Percentiles rank a stretch among this genome's conserved stretches.
phyloP scores from a whole-genome alignment of 139 green algal genomes.

The Edaphochlamys debaryana region DNA sequence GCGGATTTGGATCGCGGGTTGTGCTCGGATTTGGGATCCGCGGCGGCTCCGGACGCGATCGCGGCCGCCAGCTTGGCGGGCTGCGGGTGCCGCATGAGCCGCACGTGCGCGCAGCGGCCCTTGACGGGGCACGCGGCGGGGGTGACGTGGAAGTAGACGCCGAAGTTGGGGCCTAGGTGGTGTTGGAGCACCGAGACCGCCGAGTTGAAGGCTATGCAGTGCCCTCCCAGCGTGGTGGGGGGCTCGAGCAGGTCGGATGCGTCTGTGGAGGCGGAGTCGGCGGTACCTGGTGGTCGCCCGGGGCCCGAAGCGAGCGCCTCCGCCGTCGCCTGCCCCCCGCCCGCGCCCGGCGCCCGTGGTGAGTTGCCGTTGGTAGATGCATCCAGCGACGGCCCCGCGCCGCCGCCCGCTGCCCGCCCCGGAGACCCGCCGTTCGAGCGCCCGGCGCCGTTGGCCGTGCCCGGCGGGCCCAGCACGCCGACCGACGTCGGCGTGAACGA shows the following conservation, averaged over 20 bases:
- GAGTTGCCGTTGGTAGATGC: too few relatives aligned
- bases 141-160: conserved; percentile 34
- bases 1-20: not conserved
- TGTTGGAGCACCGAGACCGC: conserved; percentile 9
- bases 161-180: conserved; percentile 33
- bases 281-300: conserved; percentile 7
- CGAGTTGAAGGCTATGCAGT: conserved; percentile 19
- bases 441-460: too few relatives aligned
- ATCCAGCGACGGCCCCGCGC: too few relatives aligned
- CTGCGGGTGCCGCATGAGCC: conserved; percentile 21
- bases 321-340: too few relatives aligned
- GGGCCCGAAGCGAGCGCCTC: not conserved
- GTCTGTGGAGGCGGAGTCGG: conserved; percentile 21
- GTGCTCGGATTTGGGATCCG: not conserved
- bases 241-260: not conserved
- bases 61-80: conserved; percentile 22
- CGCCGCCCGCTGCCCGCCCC: too few relatives aligned
- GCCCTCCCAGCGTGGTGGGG: not conserved
- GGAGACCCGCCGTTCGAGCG: too few relatives aligned
- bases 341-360: too few relatives aligned
- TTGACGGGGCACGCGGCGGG: conserved; percentile 17
- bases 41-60: not conserved
- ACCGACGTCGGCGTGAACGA: too few relatives aligned
- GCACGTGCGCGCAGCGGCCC: conserved; percentile 16
- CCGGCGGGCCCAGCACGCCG: too few relatives aligned